Percentiles rank a stretch among this genome's conserved stretches.
Conservation (phyloP, 2,329 filamentous ascomycete genomes). For the Aspergillus sclerotialis region DNA sequence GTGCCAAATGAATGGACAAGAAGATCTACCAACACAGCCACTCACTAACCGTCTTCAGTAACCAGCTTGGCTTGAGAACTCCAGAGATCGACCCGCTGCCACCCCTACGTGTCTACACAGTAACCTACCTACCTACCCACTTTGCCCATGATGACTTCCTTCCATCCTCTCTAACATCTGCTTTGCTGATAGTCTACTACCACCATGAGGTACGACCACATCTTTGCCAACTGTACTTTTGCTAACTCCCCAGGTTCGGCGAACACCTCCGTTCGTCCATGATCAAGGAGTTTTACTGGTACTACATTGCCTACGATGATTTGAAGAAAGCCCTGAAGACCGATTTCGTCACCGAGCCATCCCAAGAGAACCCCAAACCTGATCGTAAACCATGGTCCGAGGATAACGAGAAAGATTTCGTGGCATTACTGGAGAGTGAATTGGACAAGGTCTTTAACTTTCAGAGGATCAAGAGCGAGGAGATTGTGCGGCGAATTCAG, state of each 20-base stretch:
- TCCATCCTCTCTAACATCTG: neutral
- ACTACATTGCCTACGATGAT: constrained; percentile 96
- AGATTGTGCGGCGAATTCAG: constrained; percentile 86
- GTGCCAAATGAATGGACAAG: too few species aligned
- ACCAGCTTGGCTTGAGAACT: too few species aligned
- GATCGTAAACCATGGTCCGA: constrained; percentile 70
- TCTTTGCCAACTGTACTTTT: constrained; percentile 10
- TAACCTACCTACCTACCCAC: too few species aligned
- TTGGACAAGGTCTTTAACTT: constrained; percentile 97
- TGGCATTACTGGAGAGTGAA: constrained; percentile 78
- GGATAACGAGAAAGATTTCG: constrained; percentile 84
- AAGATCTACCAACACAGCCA: too few species aligned
- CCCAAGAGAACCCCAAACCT: constrained; percentile 39
- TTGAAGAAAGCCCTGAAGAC: constrained; percentile 82
- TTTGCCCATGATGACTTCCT: neutral
- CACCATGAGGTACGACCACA: neutral
- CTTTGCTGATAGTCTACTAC: neutral
- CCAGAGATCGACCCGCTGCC: too few species aligned
- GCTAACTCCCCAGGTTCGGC: constrained; percentile 60
- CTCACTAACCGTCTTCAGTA: too few species aligned
- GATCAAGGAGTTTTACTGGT: constrained; percentile 95
- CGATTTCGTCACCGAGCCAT: constrained; percentile 51
- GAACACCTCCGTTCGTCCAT: constrained; percentile 93
- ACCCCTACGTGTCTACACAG: too few species aligned
- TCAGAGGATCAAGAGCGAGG: constrained; percentile 93